Evolutionary conservation across 2,329 filamentous ascomycete species (phyloP), one percentile per base, ranked within the genome.

Genomic region (Aspergillus chevalieri): DNA sequence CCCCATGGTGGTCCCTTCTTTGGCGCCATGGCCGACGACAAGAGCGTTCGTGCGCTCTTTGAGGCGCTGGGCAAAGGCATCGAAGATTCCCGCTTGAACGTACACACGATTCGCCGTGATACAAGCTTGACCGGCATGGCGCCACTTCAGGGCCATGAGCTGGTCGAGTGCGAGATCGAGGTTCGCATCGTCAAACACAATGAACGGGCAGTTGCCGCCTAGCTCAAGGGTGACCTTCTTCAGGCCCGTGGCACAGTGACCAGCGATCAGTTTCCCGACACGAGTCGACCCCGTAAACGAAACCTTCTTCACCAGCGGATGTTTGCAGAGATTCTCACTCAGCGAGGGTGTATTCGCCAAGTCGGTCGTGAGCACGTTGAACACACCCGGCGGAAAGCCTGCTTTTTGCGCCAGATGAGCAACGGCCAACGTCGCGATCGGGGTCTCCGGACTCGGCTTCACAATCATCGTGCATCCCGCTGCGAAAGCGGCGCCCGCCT

Each of bases 381-480:
- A 73, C 4, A 81, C 80, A 3, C 82, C 82, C 14, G 78, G 74
- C 0, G 79, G 78, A 51, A 85, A 79, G 1, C 79, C 79, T 3
- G 79, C 79, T 43, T 76, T 67, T 43, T 72, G 66, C 9, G 80
- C 80, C 28, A 84, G 65, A 38, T 71, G 56, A 1, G 61, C 80
- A n/a, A 84, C 62, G 2, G 75, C 73, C 14, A 83, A 65, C 0
- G 78, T 75, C 2, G 78, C 78, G 30, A 84, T 71, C 0, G 81
- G 81, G 1, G 81, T 83, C 65, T 89, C 85, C 0, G 85, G 85
- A 3, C 81, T 84, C 2, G 85, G 83, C 69, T 89, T 89, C 14
- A 81, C 75, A 26, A 91, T 75, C 81, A 91, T 87, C 1, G 85
- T 84, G 62, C 85, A 88, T 1, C 85, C 85, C 3, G 85, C 85